These are phyloP conservation scores for Nannizzia gypsea DNA, from an alignment of 2,329 filamentous ascomycete genomes.

Conservation along the genomic window DNA sequence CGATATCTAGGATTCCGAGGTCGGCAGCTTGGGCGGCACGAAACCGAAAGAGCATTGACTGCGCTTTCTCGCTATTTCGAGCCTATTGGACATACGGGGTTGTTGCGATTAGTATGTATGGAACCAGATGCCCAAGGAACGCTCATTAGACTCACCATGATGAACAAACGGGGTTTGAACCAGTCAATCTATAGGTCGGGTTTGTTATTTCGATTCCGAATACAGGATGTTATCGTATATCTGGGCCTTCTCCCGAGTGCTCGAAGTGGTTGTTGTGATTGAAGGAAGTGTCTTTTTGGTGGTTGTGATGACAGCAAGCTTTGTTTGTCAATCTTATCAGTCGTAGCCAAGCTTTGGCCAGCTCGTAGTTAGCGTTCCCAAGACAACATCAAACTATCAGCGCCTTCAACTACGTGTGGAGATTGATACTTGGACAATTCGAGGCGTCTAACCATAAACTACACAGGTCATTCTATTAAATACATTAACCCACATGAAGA, in stretches of 20 bases:
- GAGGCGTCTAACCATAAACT: neutral
- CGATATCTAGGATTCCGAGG: conserved; percentile 87
- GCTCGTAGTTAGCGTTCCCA: neutral
- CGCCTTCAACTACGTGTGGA: neutral
- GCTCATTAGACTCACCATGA: neutral
- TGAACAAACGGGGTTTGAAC: neutral
- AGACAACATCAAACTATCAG: neutral
- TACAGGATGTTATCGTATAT: neutral
- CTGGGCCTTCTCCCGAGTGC: neutral
- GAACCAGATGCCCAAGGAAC: neutral
- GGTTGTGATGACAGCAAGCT: neutral
- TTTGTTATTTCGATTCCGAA: neutral
- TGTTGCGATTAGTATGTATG: neutral
- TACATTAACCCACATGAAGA: neutral
- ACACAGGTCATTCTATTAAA: neutral
- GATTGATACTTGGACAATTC: neutral
- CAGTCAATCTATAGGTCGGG: neutral
- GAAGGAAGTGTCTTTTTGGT: neutral
- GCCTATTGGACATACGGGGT: conserved; percentile 44
- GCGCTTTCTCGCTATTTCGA: conserved; percentile 95
- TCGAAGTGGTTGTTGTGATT: neutral
- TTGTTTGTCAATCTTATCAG: conserved; percentile 1
- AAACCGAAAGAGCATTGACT: conserved; percentile 99
- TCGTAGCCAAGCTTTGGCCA: neutral
- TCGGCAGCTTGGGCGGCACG: conserved; percentile 93